These are phyloP conservation scores for Malus asiatica DNA, from an alignment of 306 rosid genomes.

Conservation along the genomic window DNA sequence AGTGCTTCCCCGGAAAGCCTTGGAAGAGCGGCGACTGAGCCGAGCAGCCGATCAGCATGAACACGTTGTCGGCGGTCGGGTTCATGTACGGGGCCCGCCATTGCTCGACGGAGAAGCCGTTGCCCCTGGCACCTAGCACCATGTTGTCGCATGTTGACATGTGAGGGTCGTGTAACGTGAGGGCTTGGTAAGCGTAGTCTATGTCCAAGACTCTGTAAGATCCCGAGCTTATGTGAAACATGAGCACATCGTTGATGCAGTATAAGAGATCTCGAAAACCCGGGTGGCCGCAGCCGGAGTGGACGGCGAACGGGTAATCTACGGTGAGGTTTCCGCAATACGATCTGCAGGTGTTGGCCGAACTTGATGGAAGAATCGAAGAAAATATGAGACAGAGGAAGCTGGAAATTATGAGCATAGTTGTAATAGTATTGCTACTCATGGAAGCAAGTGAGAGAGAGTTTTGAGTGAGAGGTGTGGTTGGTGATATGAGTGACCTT, in stretches of 20 bases:
- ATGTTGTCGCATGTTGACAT: slow-evolving; percentile 74
- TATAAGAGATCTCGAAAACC: slow-evolving; percentile 82
- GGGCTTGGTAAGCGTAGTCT: slow-evolving; percentile 80
- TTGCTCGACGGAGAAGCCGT: slow-evolving; percentile 66
- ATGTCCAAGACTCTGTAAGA: slow-evolving; percentile 82
- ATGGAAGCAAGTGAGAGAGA: slow-evolving; percentile 23
- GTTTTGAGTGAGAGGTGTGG: neutral
- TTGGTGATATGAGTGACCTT: neutral
- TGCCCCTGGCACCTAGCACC: slow-evolving; percentile 61
- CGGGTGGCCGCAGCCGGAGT: slow-evolving; percentile 90
- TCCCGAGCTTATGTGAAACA: slow-evolving; percentile 84
- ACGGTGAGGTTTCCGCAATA: slow-evolving; percentile 87
- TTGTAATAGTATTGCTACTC: slow-evolving; percentile 11
- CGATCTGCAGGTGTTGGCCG: slow-evolving; percentile 48
- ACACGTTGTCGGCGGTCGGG: slow-evolving; percentile 69
- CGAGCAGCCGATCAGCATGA: slow-evolving; percentile 91
- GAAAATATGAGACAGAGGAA: slow-evolving; percentile 10
- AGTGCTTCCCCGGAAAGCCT: slow-evolving; percentile 84
- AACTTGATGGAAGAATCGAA: slow-evolving; percentile 7
- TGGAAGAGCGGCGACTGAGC: slow-evolving; percentile 80
- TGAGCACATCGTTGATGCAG: slow-evolving; percentile 82
- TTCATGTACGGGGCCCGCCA: slow-evolving; percentile 80
- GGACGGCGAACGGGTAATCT: slow-evolving; percentile 78
- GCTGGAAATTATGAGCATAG: slow-evolving; percentile 22
- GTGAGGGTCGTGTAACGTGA: slow-evolving; percentile 90